phyloP scores from a whole-genome alignment of 1,284 basidiomycete species.

The Neonothopanus nambi region DNA sequence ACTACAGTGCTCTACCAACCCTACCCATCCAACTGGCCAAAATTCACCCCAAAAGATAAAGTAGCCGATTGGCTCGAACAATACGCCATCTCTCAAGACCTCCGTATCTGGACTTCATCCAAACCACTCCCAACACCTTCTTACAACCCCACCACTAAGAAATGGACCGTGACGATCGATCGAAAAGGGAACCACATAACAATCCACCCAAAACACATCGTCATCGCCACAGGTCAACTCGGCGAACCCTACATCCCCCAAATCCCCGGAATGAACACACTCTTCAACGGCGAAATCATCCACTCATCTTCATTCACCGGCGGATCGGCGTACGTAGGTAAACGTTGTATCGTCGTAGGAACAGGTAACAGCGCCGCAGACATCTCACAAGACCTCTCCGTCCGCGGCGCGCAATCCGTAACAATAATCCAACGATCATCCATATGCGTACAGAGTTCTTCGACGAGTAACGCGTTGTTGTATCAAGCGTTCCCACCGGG shows the following conservation, averaged over 20 bases:
- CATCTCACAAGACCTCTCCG: conserved; percentile 36
- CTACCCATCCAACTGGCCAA: conserved; percentile 38
- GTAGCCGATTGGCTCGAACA: conserved; percentile 40
- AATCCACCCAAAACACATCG: conserved; percentile 36
- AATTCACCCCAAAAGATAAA: conserved; percentile 38
- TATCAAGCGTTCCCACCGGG: conserved; percentile 37
- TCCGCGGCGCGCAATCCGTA: conserved; percentile 29
- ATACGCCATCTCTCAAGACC: conserved; percentile 36
- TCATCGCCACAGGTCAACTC: conserved; percentile 37
- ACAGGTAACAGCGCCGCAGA: conserved; percentile 41
- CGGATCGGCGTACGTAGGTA: conserved; percentile 22
- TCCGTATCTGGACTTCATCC: conserved; percentile 36
- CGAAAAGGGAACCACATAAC: conserved; percentile 26
- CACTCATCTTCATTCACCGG: conserved; percentile 34
- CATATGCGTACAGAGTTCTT: conserved; percentile 36
- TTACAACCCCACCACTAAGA: conserved; percentile 28
- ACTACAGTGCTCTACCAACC: conserved; percentile 42
- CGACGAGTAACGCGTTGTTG: conserved; percentile 24
- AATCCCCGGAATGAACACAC: conserved; percentile 22
- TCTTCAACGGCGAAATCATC: conserved; percentile 32
- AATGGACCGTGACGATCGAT: conserved; percentile 34
- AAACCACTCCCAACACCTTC: conserved; percentile 22
- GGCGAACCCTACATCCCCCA: conserved; percentile 33
- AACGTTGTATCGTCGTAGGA: conserved; percentile 39
- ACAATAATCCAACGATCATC: conserved; percentile 42